phyloP scores from a whole-genome alignment of 2,329 filamentous ascomycete species.

The Herpotrichia juniperi region DNA sequence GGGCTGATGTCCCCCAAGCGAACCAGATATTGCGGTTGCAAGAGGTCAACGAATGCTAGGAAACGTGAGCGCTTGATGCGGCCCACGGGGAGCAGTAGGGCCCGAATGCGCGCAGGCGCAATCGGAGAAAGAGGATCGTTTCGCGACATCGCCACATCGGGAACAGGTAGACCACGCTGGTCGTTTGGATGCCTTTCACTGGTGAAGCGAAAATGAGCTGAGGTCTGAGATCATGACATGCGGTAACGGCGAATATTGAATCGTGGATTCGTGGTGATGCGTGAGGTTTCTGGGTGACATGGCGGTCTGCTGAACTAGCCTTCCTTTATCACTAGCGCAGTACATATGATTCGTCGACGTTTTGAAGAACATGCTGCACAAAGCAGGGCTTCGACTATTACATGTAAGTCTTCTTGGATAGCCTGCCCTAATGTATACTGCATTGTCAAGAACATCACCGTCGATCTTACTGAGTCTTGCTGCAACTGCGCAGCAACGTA shows the following conservation, averaged over 20 bases:
- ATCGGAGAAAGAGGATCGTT: constrained; percentile 88
- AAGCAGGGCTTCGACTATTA: too few relatives aligned
- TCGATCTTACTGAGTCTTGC: too few relatives aligned
- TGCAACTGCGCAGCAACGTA: too few relatives aligned
- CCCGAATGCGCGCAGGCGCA: constrained; percentile 88
- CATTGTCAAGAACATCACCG: too few relatives aligned
- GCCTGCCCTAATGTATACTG: too few relatives aligned
- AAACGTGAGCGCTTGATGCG: constrained; percentile 85
- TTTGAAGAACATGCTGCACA: too few relatives aligned
- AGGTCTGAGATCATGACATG: constrained; percentile 24
- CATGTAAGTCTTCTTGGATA: too few relatives aligned
- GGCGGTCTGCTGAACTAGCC: constrained; percentile 22
- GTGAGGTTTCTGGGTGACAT: constrained; percentile 17
- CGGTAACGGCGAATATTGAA: constrained; percentile 24
- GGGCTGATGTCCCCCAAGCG: constrained; percentile 85
- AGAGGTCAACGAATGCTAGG: constrained; percentile 74
- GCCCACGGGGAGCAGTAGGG: constrained; percentile 84
- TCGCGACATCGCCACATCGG: constrained; percentile 71
- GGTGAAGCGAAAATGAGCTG: constrained; percentile 12
- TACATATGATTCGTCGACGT: too few relatives aligned
- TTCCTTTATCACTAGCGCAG: constrained; percentile 10
- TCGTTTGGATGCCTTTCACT: constrained; percentile 19
- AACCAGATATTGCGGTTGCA: constrained; percentile 81
- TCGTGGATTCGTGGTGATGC: constrained; percentile 10
- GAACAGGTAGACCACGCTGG: constrained; percentile 22